A percentile compares a stretch with the other conserved stretches of the same genome.
phyloP scores from a whole-genome alignment of 805 yeast species.

The Teunomyces lycoperdinae region DNA sequence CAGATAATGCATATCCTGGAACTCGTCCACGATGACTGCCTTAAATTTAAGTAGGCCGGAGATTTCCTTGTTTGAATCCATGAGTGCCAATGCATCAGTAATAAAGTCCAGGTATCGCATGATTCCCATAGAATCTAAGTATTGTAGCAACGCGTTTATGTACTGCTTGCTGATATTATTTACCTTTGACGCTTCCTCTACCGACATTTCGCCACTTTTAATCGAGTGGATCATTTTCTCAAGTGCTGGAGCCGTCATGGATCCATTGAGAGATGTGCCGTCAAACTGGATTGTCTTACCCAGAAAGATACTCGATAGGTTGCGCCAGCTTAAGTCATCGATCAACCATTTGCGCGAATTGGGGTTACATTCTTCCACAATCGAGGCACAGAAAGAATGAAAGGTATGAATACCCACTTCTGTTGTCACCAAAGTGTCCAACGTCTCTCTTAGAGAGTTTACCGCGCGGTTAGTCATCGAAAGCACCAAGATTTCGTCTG shows the following conservation, averaged over 20 bases:
- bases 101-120: constrained; percentile 36
- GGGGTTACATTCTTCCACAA: constrained; percentile 39
- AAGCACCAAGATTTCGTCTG: constrained; percentile 56
- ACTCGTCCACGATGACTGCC: constrained; percentile 63
- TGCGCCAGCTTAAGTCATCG: constrained; percentile 55
- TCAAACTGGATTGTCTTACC: constrained; percentile 29
- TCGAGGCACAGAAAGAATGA: constrained; percentile 57
- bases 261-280: constrained; percentile 22
- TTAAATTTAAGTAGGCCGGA: constrained; percentile 24
- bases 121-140: constrained; percentile 32
- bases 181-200: constrained; percentile 21
- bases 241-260: constrained; percentile 20
- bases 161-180: constrained; percentile 25
- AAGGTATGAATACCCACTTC: constrained; percentile 51
- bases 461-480: constrained; percentile 73
- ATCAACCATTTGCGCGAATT: constrained; percentile 30
- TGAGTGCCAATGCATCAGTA: constrained; percentile 25
- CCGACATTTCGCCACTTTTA: constrained; percentile 18
- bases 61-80: constrained; percentile 18
- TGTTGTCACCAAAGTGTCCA: constrained; percentile 31
- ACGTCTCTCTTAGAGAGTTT: constrained; percentile 38
- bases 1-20: constrained; percentile 63
- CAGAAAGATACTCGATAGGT: constrained; percentile 32
- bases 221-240: constrained; percentile 23
- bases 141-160: constrained; percentile 23